A percentile compares a stretch with the other conserved stretches of the same genome.
Evolutionary conservation across 2,329 filamentous ascomycete species (phyloP).

Genomic region (Colletotrichum shisoi): DNA sequence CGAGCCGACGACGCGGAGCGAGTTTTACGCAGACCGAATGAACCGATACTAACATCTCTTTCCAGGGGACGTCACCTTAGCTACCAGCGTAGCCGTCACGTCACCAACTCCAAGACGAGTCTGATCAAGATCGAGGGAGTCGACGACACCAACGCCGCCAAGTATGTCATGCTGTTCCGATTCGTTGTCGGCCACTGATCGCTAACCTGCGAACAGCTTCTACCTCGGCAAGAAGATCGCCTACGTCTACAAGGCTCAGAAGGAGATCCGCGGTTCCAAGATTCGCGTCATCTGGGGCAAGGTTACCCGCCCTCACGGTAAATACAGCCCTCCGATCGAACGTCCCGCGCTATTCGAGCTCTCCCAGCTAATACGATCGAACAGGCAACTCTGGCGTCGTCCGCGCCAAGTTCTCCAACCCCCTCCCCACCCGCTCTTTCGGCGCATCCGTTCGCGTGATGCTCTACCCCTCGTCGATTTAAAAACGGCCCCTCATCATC

Average conservation of each 20-base stretch:
- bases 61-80: conserved; percentile 93
- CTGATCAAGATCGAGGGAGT: conserved; percentile 99
- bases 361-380: conserved; percentile 9
- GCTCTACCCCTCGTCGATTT: conserved; percentile 98
- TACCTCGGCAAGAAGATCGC: conserved; percentile 99
- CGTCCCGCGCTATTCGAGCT: conserved; percentile 24
- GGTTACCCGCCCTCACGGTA: conserved; percentile 94
- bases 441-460: conserved; percentile 95
- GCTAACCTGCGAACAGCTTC: conserved; percentile 66
- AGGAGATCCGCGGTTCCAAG: conserved; percentile 96
- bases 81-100: conserved; percentile 95
- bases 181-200: not conserved
- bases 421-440: conserved; percentile 96
- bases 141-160: conserved; percentile 86
- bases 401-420: conserved; percentile 94
- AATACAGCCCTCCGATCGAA: conserved; percentile 44
- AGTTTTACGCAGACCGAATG: not conserved
- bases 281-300: conserved; percentile 99
- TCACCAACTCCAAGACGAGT: conserved; percentile 87
- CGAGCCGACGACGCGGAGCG: conserved; percentile 13
- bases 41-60: conserved; percentile 29
- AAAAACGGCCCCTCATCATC: conserved; percentile 60
- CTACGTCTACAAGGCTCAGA: conserved; percentile 96
- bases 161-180: conserved; percentile 63
- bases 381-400: conserved; percentile 96